Conservation (phyloP, 208 protist genomes). For the Strigomonas galati region DNA sequence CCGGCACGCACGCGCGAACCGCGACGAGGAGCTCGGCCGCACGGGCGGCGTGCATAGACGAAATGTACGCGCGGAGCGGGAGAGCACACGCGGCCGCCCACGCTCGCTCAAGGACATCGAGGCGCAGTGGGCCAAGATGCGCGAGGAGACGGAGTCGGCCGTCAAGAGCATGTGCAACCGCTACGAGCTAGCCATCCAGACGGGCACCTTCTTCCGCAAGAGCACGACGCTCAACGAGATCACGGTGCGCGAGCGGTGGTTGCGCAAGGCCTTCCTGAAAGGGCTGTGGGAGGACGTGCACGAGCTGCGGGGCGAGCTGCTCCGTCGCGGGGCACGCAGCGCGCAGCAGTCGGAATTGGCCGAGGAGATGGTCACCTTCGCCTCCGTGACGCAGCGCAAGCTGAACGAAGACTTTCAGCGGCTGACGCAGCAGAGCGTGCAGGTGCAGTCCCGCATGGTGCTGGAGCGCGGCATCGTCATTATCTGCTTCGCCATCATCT, state of each 20-base stretch:
- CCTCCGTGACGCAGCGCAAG: slow-evolving; percentile 75
- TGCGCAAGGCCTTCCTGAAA: slow-evolving; percentile 86
- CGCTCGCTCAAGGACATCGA: slow-evolving; percentile 79
- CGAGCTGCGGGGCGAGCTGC: slow-evolving; percentile 82
- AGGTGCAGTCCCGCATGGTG: slow-evolving; percentile 75
- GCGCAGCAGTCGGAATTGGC: slow-evolving; percentile 87
- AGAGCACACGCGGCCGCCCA: slow-evolving; percentile 21
- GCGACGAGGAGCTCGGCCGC: slow-evolving; percentile 77
- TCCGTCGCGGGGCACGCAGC: slow-evolving; percentile 82
- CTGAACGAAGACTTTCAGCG: slow-evolving; percentile 88
- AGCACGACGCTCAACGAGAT: slow-evolving; percentile 82
- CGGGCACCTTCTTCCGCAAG: slow-evolving; percentile 83
- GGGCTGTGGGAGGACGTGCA: slow-evolving; percentile 88
- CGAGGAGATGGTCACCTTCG: slow-evolving; percentile 87
- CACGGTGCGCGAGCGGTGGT: slow-evolving; percentile 82
- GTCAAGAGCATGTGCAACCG: slow-evolving; percentile 85
- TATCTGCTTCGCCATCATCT: slow-evolving; percentile 45
- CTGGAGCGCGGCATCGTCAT: slow-evolving; percentile 61
- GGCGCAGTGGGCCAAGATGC: slow-evolving; percentile 59
- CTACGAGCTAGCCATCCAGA: slow-evolving; percentile 84
- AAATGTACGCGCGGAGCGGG: slow-evolving; percentile 40
- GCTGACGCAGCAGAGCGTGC: slow-evolving; percentile 76
- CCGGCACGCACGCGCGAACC: slow-evolving; percentile 47
- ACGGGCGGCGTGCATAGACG: slow-evolving; percentile 72
- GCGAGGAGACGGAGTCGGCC: slow-evolving; percentile 61